Base-by-base conservation (phyloP, 805 yeast genomes). In the Wickerhamomyces hampshirensis region DNA sequence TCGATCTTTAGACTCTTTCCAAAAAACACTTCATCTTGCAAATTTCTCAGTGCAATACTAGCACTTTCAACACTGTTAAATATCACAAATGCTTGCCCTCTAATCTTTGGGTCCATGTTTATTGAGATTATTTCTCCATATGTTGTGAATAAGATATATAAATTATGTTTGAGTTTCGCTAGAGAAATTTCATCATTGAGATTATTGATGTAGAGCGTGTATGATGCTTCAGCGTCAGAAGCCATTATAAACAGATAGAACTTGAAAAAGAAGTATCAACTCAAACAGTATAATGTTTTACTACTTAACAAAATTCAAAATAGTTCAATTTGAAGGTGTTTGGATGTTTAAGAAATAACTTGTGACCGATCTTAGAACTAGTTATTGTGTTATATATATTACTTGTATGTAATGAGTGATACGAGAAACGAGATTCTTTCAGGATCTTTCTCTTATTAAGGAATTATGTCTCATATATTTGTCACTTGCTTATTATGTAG, bases 61-160 rank as follows among this genome's bases (percentile, higher is more conserved):
- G 88, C 79, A 29, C 70, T 73, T 15, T 67, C 68, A 1, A 62
- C 39, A 17, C 69, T 66, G 23, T 71, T 65, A 44, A 78, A 66
- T 2, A 73, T 61, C 3, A 82, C 56, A 62, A 80, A 83, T 0
- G 87, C 88, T 50, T 80, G 86, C 0, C 87, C 88, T 38, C 84
- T 62, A 44, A 68, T 58, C 38, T 63, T 68, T 37, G 65, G 65
- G 26, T 66, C 55, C 18, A 70, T 53, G 32, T 65, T 56, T 9
- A 84, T 65, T 9, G 73, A 70, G 5, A 81, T 51, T 3, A 84
- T 73, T 50, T 80, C 87, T 0, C 87, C 88, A 54, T 68, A 80
- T 1, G 78, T 70, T 11, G 80, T 63, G 46, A 80, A 80, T 5
- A 81, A 51, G 14, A 81, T 49, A 48, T 73, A 80, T 10, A 84